phyloP scores from a whole-genome alignment of 371 early-diverging fungal genomes.

The Lichtheimia corymbifera region DNA sequence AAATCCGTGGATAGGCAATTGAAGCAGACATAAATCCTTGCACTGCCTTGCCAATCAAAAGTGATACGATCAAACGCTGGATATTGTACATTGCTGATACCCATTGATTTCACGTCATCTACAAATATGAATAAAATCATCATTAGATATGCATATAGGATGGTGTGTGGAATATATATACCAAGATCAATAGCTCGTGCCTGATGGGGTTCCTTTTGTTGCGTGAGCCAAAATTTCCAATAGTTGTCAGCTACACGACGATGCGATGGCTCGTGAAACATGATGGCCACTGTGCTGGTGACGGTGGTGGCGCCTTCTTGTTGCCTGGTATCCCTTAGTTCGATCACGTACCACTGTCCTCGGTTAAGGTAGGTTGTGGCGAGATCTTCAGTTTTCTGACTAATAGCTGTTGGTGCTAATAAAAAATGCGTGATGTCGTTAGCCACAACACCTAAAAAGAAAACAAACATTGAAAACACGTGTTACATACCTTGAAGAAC shows the following conservation, averaged over 20 bases:
- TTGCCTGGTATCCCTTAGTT: slow-evolving; percentile 45
- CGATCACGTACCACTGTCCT: slow-evolving; percentile 48
- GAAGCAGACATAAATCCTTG: slow-evolving; percentile 71
- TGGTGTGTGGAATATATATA: slow-evolving; percentile 21
- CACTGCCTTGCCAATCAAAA: slow-evolving; percentile 75
- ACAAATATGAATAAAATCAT: too few relatives aligned
- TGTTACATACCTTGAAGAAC: slow-evolving; percentile 31
- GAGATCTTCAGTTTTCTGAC: slow-evolving; percentile 52
- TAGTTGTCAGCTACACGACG: slow-evolving; percentile 66
- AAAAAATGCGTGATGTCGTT: not conserved
- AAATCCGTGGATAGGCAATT: slow-evolving; percentile 85
- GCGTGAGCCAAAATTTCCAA: slow-evolving; percentile 82
- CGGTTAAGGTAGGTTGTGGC: slow-evolving; percentile 60
- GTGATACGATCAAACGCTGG: slow-evolving; percentile 72
- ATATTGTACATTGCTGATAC: slow-evolving; percentile 55
- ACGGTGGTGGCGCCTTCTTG: slow-evolving; percentile 42
- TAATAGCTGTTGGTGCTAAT: slow-evolving; percentile 47
- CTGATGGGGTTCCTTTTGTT: slow-evolving; percentile 61
- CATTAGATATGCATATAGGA: too few relatives aligned
- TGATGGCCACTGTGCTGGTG: slow-evolving; percentile 63
- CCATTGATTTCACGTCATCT: slow-evolving; percentile 38
- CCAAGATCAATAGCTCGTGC: slow-evolving; percentile 73
- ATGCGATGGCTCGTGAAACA: slow-evolving; percentile 76
- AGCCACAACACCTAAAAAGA: too few relatives aligned
- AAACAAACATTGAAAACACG: not conserved